These are phyloP conservation scores for Elsinoe perseae DNA, from an alignment of 2,329 filamentous ascomycete genomes.

Conservation along the genomic window DNA sequence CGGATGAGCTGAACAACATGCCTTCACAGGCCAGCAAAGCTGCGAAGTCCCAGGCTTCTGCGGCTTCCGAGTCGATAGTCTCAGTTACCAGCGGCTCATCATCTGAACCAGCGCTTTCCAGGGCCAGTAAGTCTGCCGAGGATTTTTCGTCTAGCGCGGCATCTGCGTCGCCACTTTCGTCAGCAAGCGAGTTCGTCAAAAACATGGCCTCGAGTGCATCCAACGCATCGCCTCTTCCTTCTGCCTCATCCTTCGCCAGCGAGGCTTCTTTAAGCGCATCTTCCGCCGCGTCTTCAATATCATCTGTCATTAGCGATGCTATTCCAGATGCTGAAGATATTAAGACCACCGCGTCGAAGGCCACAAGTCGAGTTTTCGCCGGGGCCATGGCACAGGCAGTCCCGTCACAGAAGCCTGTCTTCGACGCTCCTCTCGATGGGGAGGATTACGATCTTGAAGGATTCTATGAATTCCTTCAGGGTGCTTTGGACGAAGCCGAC, in stretches of 20 bases:
- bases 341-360: constrained; percentile 15
- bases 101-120: constrained; percentile 16
- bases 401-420: constrained; percentile 40
- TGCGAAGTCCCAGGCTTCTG: constrained; percentile 5
- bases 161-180: constrained; percentile 16
- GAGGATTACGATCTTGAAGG: constrained; percentile 43
- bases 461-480: constrained; percentile 44
- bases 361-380: constrained; percentile 43
- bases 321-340: constrained; percentile 16
- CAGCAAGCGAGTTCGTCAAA: background rate
- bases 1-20: constrained; percentile 1
- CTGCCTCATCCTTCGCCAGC: constrained; percentile 16
- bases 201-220: constrained; percentile 21
- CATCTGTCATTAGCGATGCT: constrained; percentile 26
- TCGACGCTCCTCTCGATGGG: constrained; percentile 43
- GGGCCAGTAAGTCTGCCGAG: constrained; percentile 24
- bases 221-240: constrained; percentile 20
- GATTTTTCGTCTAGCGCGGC: constrained; percentile 20
- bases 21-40: constrained; percentile 7
- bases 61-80: constrained; percentile 6
- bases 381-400: constrained; percentile 47
- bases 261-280: constrained; percentile 18
- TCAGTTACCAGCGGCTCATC: background rate
- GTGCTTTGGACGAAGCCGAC: constrained; percentile 46
- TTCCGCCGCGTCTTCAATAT: constrained; percentile 25